Percentiles rank a stretch among this genome's conserved stretches.
Evolutionary conservation across 2,329 filamentous ascomycete species (phyloP).

Genomic region (Colletotrichum horii): DNA sequence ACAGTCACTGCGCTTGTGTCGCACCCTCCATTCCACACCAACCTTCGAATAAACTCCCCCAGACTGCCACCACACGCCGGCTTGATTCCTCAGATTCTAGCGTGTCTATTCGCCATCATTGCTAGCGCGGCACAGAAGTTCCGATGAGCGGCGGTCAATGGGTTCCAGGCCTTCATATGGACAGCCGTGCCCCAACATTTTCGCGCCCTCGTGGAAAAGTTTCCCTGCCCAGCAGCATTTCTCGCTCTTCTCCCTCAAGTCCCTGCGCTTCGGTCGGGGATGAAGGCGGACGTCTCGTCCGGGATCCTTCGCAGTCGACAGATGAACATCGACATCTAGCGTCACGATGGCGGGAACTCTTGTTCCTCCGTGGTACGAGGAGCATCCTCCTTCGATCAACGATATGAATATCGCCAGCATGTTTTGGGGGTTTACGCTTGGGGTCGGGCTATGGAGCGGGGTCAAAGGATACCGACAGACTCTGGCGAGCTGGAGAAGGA

Average conservation of each 20-base stretch:
- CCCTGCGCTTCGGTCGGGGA: background rate
- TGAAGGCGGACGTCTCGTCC: background rate
- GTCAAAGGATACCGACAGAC: slow-evolving; percentile 41
- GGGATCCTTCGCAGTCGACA: background rate
- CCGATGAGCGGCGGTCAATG: background rate
- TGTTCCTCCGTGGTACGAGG: slow-evolving; percentile 15
- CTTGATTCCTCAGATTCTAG: background rate
- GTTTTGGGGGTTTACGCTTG: slow-evolving; percentile 41
- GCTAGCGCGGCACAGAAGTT: background rate
- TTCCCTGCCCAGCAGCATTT: background rate
- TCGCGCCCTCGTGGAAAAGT: background rate
- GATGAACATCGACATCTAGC: background rate
- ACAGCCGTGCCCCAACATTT: background rate
- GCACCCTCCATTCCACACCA: background rate
- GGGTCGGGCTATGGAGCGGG: slow-evolving; percentile 36
- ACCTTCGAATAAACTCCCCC: background rate
- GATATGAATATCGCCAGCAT: slow-evolving; percentile 41
- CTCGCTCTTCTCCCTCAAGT: background rate
- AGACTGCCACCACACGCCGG: background rate
- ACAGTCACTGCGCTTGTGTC: background rate
- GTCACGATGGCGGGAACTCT: slow-evolving; percentile 11
- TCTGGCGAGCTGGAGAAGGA: slow-evolving; percentile 32
- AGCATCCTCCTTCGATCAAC: slow-evolving; percentile 8
- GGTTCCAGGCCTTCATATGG: background rate
- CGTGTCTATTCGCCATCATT: background rate